Evolutionary conservation across 2,329 filamentous ascomycete genomes (phyloP).

Genomic region (Aspergillus felis): DNA sequence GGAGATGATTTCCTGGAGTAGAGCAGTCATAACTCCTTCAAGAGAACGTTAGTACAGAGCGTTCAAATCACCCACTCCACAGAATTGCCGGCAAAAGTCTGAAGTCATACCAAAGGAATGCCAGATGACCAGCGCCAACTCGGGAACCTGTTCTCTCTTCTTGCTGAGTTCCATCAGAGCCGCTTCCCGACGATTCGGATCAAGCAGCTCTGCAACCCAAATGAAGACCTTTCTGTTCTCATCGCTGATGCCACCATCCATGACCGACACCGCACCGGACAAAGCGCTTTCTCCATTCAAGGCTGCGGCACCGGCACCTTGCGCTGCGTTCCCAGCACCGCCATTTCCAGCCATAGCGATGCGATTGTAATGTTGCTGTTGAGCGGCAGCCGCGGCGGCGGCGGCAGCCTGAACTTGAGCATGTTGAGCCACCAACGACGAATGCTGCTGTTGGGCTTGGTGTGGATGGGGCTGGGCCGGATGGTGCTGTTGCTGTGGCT

Average conservation of each 20-base stretch:
- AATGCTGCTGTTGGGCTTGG: slow-evolving; percentile 39
- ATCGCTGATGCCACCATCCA: slow-evolving; percentile 71
- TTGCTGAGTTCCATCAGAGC: slow-evolving; percentile 95
- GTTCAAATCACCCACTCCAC: not conserved
- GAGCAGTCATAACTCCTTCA: slow-evolving; percentile 91
- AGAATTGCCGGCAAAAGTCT: not conserved
- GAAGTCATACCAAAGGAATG: slow-evolving; percentile 81
- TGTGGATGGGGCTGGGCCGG: slow-evolving; percentile 37
- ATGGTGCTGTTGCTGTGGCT: slow-evolving; percentile 34
- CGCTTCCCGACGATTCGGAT: slow-evolving; percentile 80
- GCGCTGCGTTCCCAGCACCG: slow-evolving; percentile 34
- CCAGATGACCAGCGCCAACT: slow-evolving; percentile 94
- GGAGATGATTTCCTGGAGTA: slow-evolving; percentile 97
- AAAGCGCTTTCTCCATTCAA: slow-evolving; percentile 42
- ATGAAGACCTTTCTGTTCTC: slow-evolving; percentile 90
- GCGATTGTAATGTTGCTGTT: slow-evolving; percentile 64
- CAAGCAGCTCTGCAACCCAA: slow-evolving; percentile 88
- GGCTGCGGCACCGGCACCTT: slow-evolving; percentile 41
- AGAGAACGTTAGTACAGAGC: not conserved
- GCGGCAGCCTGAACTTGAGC: slow-evolving; percentile 50
- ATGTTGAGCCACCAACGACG: slow-evolving; percentile 48
- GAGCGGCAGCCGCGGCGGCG: slow-evolving; percentile 37
- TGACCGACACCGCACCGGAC: slow-evolving; percentile 33
- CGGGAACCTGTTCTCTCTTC: slow-evolving; percentile 96
- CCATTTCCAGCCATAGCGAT: slow-evolving; percentile 64